These are phyloP conservation scores for Paspalum notatum DNA, from an alignment of 176 grass and related monocot genomes.

Conservation along the genomic window DNA sequence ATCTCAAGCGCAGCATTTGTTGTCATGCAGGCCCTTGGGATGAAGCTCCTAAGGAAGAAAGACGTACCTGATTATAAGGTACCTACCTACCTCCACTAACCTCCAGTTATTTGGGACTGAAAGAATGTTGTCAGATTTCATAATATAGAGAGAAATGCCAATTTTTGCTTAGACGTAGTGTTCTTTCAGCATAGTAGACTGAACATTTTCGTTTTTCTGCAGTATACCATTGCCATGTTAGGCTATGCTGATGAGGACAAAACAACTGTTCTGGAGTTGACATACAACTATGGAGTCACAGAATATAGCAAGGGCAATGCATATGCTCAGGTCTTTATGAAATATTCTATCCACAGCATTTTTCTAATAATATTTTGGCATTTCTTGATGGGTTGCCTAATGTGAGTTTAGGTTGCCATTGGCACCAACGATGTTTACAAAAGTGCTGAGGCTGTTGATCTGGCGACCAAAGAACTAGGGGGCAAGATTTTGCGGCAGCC, in stretches of 20 bases:
- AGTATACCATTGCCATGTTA: conserved; percentile 94
- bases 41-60: conserved; percentile 91
- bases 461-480: conserved; percentile 77
- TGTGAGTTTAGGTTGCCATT: conserved; percentile 69
- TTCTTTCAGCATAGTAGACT: conserved; percentile 27
- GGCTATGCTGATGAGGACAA: conserved; percentile 84
- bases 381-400: conserved; percentile 10
- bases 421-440: conserved; percentile 97
- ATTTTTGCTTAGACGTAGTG: not conserved
- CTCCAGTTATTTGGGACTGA: conserved; percentile 5
- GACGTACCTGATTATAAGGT: conserved; percentile 95
- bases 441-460: conserved; percentile 73
- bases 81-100: not conserved
- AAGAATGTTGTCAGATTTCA: not conserved
- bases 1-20: conserved; percentile 17
- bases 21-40: conserved; percentile 73
- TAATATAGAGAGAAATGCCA: not conserved
- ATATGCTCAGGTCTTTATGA: conserved; percentile 79
- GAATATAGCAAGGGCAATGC: conserved; percentile 98
- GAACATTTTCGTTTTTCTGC: conserved; percentile 32
- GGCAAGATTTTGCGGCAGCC: conserved; percentile 88
- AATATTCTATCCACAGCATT: conserved; percentile 7
- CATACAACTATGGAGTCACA: conserved; percentile 90
- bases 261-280: conserved; percentile 88
- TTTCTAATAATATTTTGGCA: not conserved